Conservation (phyloP, 768 basidiomycete genomes). For the Pulveroboletus ravenelii region DNA sequence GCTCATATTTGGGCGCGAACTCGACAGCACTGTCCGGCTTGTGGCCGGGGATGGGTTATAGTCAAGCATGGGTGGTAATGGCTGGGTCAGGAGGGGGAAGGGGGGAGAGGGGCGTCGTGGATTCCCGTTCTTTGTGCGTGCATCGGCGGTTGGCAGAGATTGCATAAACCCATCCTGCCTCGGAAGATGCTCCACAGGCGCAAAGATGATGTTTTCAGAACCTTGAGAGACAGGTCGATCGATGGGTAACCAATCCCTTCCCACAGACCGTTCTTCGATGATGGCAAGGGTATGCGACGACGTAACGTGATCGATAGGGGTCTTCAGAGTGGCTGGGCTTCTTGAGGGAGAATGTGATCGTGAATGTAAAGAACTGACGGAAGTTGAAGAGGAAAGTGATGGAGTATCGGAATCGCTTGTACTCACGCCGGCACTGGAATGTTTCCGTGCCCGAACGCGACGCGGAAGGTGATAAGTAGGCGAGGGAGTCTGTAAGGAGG, state of each 20-base stretch:
- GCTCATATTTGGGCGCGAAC: constrained; percentile 9
- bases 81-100: constrained; percentile 15
- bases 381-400: constrained; percentile 42
- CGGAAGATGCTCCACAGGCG: constrained; percentile 12
- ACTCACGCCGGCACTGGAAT: constrained; percentile 27
- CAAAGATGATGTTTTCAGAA: constrained; percentile 23
- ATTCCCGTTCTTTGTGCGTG: constrained; percentile 25
- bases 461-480: constrained; percentile 33
- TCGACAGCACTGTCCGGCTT: neutral
- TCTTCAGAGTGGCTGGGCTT: constrained; percentile 30
- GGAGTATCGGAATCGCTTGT: constrained; percentile 43
- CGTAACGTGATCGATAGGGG: constrained; percentile 29
- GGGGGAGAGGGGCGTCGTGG: constrained; percentile 13
- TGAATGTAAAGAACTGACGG: constrained; percentile 35
- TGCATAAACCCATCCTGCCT: constrained; percentile 20
- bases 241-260: constrained; percentile 16
- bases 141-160: constrained; percentile 1
- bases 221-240: constrained; percentile 12
- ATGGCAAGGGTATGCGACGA: constrained; percentile 31
- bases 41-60: neutral
- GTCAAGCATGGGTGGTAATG: constrained; percentile 14
- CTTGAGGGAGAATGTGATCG: constrained; percentile 30
- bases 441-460: constrained; percentile 26
- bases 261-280: constrained; percentile 34
- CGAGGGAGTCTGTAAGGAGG: constrained; percentile 16